phyloP scores from a whole-genome alignment of 345 rosid species.

The Sisymbrium irio region DNA sequence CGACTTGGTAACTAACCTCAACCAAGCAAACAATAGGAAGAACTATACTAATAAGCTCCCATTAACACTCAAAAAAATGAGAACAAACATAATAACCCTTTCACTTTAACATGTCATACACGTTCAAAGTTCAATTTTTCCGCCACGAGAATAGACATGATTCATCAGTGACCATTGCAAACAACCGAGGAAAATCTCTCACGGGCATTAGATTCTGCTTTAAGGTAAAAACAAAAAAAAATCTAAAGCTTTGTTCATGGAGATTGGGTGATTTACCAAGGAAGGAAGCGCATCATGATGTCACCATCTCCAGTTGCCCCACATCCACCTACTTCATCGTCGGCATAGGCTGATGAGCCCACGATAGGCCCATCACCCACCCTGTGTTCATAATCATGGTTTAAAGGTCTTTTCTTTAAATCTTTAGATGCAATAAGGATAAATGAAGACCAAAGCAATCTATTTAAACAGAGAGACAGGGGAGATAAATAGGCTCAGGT shows the following conservation, averaged over 20 bases:
- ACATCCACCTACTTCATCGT: conserved; percentile 87
- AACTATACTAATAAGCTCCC: not conserved
- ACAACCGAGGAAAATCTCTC: not conserved
- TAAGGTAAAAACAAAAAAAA: not conserved
- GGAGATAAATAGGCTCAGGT: not conserved
- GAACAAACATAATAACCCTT: not conserved
- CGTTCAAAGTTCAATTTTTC: not conserved
- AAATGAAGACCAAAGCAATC: not conserved
- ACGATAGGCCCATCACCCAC: conserved; percentile 96
- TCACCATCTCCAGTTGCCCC: conserved; percentile 98
- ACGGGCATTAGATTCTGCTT: not conserved
- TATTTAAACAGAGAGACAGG: not conserved
- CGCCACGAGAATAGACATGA: not conserved
- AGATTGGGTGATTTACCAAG: conserved; percentile 54
- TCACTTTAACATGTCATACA: not conserved
- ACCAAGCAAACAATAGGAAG: not conserved
- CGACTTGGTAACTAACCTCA: conserved; percentile 77
- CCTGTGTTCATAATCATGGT: conserved; percentile 36
- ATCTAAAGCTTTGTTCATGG: not conserved
- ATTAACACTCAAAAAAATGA: not conserved
- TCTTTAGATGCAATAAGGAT: not conserved
- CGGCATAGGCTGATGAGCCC: conserved; percentile 89
- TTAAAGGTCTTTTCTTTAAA: not conserved
- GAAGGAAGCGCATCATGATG: conserved; percentile 97
- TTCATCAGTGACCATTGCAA: not conserved